phyloP scores from a whole-genome alignment of 2,329 filamentous ascomycete species.

The Pseudogymnoascus destructans region DNA sequence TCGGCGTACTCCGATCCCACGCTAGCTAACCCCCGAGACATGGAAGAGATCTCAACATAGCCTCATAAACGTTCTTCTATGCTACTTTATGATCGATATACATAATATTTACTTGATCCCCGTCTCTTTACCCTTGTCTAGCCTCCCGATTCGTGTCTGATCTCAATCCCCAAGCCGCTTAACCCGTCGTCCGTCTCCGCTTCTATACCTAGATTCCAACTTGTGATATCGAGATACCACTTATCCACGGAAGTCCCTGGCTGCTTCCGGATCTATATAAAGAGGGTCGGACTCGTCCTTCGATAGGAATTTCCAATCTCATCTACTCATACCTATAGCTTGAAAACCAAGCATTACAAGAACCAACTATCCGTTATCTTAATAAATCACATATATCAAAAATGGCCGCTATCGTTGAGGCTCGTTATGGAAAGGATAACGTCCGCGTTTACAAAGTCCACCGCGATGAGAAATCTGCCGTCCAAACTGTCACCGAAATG shows the following conservation, averaged over 20 bases:
- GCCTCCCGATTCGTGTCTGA: neutral
- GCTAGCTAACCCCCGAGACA: slow-evolving; percentile 1
- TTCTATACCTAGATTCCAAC: neutral
- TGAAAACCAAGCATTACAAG: neutral
- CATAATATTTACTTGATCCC: slow-evolving; percentile 4
- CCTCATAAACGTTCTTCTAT: slow-evolving; percentile 7
- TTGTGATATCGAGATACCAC: slow-evolving; percentile 5
- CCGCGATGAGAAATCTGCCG: slow-evolving; percentile 59
- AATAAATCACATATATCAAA: slow-evolving; percentile 13
- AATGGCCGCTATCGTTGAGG: slow-evolving; percentile 47
- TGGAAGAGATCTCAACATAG: slow-evolving; percentile 5
- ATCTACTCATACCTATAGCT: neutral
- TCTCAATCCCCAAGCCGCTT: neutral
- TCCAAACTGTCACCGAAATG: slow-evolving; percentile 86
- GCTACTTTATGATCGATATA: neutral
- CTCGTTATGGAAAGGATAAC: slow-evolving; percentile 91
- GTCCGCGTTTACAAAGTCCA: slow-evolving; percentile 95
- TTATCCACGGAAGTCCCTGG: neutral
- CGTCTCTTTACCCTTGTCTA: neutral
- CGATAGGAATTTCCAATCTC: neutral
- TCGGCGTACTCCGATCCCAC: slow-evolving; percentile 7
- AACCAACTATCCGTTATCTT: neutral
- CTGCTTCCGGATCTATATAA: slow-evolving; percentile 6
- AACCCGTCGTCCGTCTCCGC: slow-evolving; percentile 1
- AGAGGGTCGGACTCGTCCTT: neutral